Conservation (phyloP, 768 basidiomycete species). For the Collybiopsis confluens region DNA sequence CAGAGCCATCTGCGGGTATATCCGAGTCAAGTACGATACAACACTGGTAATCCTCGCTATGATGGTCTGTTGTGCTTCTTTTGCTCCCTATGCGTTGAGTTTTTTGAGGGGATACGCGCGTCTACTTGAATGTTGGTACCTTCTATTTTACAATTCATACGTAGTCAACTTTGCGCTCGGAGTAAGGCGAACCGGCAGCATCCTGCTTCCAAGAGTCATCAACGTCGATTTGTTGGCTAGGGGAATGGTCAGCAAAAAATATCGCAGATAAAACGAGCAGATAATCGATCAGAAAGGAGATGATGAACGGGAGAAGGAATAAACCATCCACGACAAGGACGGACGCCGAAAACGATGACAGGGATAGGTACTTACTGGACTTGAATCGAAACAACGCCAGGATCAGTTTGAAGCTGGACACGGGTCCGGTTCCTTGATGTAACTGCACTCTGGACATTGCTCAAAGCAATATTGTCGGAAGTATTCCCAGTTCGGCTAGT, state of each 20-base stretch:
- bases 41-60: no score
- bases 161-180: slow-evolving; percentile 5
- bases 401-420: not conserved
- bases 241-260: not conserved
- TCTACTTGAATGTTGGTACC: no score
- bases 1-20: no score
- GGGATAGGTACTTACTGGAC: not conserved
- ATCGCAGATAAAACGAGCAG: no score
- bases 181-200: not conserved
- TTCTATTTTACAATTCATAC: not conserved
- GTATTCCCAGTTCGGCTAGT: not conserved
- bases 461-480: slow-evolving; percentile 4
- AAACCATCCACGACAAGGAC: no score
- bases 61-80: no score
- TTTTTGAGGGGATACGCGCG: no score
- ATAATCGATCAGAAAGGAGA: no score
- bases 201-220: slow-evolving; percentile 4
- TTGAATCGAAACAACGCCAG: slow-evolving; percentile 4
- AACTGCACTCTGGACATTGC: slow-evolving; percentile 2
- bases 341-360: no score
- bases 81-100: no score
- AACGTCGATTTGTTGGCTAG: slow-evolving; percentile 2
- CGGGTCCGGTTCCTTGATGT: not conserved
- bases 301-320: no score
- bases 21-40: no score